These are phyloP conservation scores for Verticillium nonalfalfae DNA, from an alignment of 2,329 filamentous ascomycete genomes.

Conservation along the genomic window DNA sequence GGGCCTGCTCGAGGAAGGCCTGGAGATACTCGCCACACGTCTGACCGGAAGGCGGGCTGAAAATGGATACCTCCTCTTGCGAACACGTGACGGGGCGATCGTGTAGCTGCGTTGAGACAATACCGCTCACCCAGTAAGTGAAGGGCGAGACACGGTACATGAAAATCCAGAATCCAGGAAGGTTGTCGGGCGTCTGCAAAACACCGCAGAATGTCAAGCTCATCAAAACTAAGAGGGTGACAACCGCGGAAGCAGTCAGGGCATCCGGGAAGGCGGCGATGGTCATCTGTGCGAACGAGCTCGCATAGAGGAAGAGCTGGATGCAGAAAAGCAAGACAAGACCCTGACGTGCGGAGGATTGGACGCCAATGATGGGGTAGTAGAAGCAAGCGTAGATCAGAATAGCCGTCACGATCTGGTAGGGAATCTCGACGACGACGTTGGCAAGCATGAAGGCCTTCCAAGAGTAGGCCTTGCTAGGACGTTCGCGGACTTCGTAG, in stretches of 20 bases:
- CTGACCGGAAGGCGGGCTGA: slow-evolving; percentile 55
- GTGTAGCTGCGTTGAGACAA: slow-evolving; percentile 60
- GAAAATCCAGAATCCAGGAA: slow-evolving; percentile 72
- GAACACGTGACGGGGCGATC: slow-evolving; percentile 45
- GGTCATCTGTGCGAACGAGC: slow-evolving; percentile 67
- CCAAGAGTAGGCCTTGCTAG: slow-evolving; percentile 71
- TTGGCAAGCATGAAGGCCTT: slow-evolving; percentile 66
- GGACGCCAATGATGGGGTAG: slow-evolving; percentile 52
- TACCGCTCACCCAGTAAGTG: slow-evolving; percentile 62
- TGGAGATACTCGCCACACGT: slow-evolving; percentile 60
- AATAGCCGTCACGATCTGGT: slow-evolving; percentile 58
- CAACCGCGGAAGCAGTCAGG: slow-evolving; percentile 59
- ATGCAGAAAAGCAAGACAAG: slow-evolving; percentile 60
- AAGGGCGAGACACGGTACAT: slow-evolving; percentile 67
- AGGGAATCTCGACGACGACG: slow-evolving; percentile 66
- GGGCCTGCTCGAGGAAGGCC: slow-evolving; percentile 41
- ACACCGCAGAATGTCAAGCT: slow-evolving; percentile 59
- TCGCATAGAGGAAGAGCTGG: slow-evolving; percentile 64
- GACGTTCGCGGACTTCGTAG: slow-evolving; percentile 72
- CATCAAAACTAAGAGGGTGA: slow-evolving; percentile 53
- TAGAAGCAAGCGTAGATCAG: slow-evolving; percentile 62
- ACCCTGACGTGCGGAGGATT: slow-evolving; percentile 49
- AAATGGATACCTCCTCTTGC: slow-evolving; percentile 51
- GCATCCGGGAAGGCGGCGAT: slow-evolving; percentile 65
- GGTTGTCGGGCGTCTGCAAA: slow-evolving; percentile 46